Evolutionary conservation across 768 basidiomycete species (phyloP), one percentile per base, ranked within the genome.

Genomic region (Lyophyllum semitale): DNA sequence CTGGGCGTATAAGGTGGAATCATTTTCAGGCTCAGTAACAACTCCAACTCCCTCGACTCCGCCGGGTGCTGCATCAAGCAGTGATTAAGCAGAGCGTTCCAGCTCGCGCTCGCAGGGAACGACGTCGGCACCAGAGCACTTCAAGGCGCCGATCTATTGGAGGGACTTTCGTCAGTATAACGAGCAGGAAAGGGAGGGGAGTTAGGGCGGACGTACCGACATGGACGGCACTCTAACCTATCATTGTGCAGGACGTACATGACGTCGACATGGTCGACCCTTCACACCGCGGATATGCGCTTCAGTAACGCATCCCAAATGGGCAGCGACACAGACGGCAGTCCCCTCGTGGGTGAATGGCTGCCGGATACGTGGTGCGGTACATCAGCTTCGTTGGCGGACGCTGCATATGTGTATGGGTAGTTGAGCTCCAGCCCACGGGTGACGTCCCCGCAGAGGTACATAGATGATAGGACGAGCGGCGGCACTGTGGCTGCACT

Each of bases 61-160:
- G 55, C 61, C 1, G 73, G 73, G 49, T 77, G 76, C 47, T 62
- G 57, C 25, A 49, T 53, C 27, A 68, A 61, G 50, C 68, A 72
- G 47, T 77, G 76, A 17, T 68, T 54, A 29, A 71, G 65, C 4
- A 76, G 68, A 30, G 65, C 65, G 17, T 73, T 71, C 75, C 75
- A 77, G 6, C 67, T 60, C 20, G 71, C 67, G 32, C 58, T 61
- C 8, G 61, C 57, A 0, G 68, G 52, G 61, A 75, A 76, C 0
- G 37, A 2, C 37, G n/a, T 18, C 11, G 5, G 4, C 17, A 15
- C 18, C 37, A 4, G 17, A 35, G 33, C 17, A 9, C 5, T 9
- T n/a, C n/a, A n/a, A n/a, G n/a, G 37, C 37, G n/a, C 37, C 17
- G 18, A 9, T n/a, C 37, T 38, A 38, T n/a, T 15, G 18, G 18